Base-by-base conservation (phyloP, 805 yeast genomes). In the Metschnikowia vanudenii region DNA sequence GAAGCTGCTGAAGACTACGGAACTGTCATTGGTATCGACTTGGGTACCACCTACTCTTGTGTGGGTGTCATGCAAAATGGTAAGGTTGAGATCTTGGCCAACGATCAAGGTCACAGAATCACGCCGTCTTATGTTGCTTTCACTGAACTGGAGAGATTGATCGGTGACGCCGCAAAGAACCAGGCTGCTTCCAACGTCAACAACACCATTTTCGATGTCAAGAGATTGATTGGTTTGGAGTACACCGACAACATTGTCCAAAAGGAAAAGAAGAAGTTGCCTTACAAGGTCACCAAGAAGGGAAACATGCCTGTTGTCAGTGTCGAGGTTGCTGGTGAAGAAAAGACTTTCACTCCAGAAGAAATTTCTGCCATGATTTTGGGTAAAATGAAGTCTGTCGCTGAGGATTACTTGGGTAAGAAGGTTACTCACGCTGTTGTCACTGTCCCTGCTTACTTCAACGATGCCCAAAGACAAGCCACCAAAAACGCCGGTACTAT, bases 21-120 rank as follows among this genome's bases (percentile, higher is more conserved):
- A 49, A 79, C 77, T 28, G 76, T 72, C n/a, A 87, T 89, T 73
- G 99, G 99, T 85, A 92, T 92, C 84, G 98, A 91, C 81, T 81
- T 84, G 71, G 91, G 91, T 75, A 88, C 96, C 64, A 89, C 96
- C 50, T 89, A 89, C 78, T 89, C 96, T 43, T 90, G 97, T 82
- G 97, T 90, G 54, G 97, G 96, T 61, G 95, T 89, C 66, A 89
- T 89, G 78, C 78, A 89, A 62, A 87, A 87, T 65, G 95, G 92
- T 59, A 80, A 87, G 67, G 97, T 91, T 44, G 97, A 91, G 74
- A 91, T 90, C 71, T 87, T 90, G 67, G 96, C 97, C 63, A 90
- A 90, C 69, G 97, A 91, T 72, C 97, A 90, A 79, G 97, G 97
- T 83, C 90, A 90, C 82, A 88, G 97, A 80, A 90, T 91, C 50